A percentile compares a stretch with the other conserved stretches of the same genome.
Conservation (phyloP, 441 rosid species). For the Gossypium davidsonii region DNA sequence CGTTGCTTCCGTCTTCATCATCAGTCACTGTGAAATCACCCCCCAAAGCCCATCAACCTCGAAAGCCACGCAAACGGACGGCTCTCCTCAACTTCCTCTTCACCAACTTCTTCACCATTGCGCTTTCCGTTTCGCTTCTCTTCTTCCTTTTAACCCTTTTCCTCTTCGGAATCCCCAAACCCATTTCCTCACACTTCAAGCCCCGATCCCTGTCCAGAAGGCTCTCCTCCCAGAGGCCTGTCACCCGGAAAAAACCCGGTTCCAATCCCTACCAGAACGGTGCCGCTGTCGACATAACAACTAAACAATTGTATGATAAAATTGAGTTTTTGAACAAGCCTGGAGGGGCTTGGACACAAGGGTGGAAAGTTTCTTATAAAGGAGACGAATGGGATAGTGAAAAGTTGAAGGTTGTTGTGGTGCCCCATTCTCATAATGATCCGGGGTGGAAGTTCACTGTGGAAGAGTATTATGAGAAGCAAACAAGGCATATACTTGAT, state of each 20-base stretch:
- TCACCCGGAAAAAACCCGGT: constrained; percentile 22
- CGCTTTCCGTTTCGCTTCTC: constrained; percentile 53
- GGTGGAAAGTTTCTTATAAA: constrained; percentile 74
- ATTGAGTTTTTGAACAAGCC: constrained; percentile 75
- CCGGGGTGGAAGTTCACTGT: constrained; percentile 98
- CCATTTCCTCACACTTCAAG: constrained; percentile 46
- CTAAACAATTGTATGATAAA: constrained; percentile 80
- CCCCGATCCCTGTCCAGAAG: constrained; percentile 31
- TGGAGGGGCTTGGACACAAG: constrained; percentile 99
- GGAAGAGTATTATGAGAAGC: constrained; percentile 83
- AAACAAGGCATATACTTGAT: constrained; percentile 74
- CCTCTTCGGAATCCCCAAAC: constrained; percentile 71
- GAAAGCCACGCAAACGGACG: constrained; percentile 59
- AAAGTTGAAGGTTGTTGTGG: constrained; percentile 79
- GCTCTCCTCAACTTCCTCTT: constrained; percentile 57
- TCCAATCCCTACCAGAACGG: constrained; percentile 17
- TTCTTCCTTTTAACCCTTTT: constrained; percentile 66
- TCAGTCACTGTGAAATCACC: constrained; percentile 37
- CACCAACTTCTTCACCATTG: constrained; percentile 70
- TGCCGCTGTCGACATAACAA: constrained; percentile 65
- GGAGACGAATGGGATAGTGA: constrained; percentile 85
- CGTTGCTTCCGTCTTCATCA: constrained; percentile 47
- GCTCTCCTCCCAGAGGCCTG: constrained; percentile 31
- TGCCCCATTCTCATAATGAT: constrained; percentile 97
- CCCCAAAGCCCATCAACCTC: constrained; percentile 33